Conservation (phyloP, 257 asterid genomes). For the Scutellaria baicalensis region DNA sequence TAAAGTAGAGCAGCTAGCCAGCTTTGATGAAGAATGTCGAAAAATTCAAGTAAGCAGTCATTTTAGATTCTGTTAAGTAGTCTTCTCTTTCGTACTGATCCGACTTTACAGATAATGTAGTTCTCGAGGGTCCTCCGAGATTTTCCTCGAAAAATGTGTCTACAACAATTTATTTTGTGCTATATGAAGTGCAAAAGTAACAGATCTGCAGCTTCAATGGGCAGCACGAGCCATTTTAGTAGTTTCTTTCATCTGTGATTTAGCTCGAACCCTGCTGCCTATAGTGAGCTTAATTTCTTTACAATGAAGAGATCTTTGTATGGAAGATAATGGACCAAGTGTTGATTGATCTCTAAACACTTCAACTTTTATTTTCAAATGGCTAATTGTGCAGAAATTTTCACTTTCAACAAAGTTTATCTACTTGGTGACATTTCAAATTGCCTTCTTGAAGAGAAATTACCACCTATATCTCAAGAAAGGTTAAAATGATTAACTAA, state of each 20-base stretch:
- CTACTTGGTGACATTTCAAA: too few relatives aligned
- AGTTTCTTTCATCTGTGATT: background rate
- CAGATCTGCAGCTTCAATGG: background rate
- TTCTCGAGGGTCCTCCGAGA: background rate
- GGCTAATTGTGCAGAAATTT: background rate
- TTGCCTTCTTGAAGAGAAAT: background rate
- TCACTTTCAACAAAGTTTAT: too few relatives aligned
- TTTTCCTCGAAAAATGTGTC: background rate
- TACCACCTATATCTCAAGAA: background rate
- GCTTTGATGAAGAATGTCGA: slow-evolving; percentile 38
- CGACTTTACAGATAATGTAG: background rate
- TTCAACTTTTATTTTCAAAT: background rate
- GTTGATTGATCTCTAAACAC: background rate
- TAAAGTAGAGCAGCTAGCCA: slow-evolving; percentile 22
- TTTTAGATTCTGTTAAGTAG: background rate
- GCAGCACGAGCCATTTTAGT: too few relatives aligned
- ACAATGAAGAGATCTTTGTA: background rate
- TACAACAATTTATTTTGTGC: background rate
- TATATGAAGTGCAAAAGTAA: background rate
- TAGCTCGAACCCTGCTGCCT: background rate
- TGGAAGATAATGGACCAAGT: background rate
- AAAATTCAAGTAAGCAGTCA: slow-evolving; percentile 30
- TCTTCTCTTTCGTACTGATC: background rate
- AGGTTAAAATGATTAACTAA: background rate
- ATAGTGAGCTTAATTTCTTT: background rate